Evolutionary conservation across 768 basidiomycete genomes (phyloP).

Genomic region (Grammothele lineata): DNA sequence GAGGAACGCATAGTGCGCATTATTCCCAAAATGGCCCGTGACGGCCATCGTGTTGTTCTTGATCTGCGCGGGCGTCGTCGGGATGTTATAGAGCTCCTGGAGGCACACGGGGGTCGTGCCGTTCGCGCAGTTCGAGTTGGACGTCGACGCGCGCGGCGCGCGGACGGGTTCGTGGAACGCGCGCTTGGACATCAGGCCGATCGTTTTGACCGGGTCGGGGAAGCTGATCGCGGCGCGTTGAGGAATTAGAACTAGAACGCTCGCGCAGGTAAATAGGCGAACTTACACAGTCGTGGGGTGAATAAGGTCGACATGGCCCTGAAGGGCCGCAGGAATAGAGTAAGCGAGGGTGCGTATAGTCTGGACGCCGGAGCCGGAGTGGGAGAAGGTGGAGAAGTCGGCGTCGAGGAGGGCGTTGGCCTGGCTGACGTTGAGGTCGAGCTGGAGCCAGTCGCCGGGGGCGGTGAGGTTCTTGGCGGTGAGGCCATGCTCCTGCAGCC

Average conservation of each 20-base stretch:
- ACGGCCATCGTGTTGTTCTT: conserved; percentile 25
- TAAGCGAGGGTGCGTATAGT: conserved; percentile 26
- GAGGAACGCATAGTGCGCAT: conserved; percentile 19
- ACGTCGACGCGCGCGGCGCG: conserved; percentile 2
- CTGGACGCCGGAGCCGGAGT: conserved; percentile 17
- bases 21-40: conserved; percentile 28
- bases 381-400: conserved; percentile 22
- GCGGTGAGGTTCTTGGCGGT: conserved; percentile 18
- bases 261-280: too few relatives aligned
- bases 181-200: conserved; percentile 22
- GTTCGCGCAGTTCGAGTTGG: conserved; percentile 16
- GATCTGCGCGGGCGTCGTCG: conserved; percentile 13
- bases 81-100: conserved; percentile 25
- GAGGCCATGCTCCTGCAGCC: conserved; percentile 22
- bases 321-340: conserved; percentile 22
- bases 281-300: conserved; percentile 27
- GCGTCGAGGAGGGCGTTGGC: conserved; percentile 25
- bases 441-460: conserved; percentile 25
- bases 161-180: conserved; percentile 1
- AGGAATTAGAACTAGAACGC: too few relatives aligned
- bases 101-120: conserved; percentile 26
- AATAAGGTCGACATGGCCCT: conserved; percentile 22
- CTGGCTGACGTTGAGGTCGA: conserved; percentile 22
- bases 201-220: neutral
- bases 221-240: neutral